A percentile compares a stretch with the other conserved stretches of the same genome.
phyloP scores from a whole-genome alignment of 331 rosid genomes.

The Quercus lobata region DNA sequence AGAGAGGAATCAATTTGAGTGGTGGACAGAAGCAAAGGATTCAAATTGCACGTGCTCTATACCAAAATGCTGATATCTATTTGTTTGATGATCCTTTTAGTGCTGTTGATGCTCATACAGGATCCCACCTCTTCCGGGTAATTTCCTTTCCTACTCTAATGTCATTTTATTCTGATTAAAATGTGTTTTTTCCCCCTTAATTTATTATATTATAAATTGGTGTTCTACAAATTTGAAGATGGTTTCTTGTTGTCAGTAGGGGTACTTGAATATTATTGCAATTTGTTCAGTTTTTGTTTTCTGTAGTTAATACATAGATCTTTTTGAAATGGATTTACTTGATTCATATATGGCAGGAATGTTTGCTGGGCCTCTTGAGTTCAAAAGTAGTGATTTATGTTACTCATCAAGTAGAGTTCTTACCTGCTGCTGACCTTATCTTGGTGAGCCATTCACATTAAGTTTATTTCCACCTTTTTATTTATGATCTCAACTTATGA shows the following conservation, averaged over 20 bases:
- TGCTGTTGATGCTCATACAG: conserved; percentile 61
- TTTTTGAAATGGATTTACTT: background rate
- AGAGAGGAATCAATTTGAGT: conserved; percentile 56
- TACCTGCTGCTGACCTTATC: conserved; percentile 80
- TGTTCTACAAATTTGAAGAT: too few species aligned
- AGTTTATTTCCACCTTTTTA: background rate
- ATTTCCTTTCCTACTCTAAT: background rate
- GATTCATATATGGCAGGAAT: conserved; percentile 47
- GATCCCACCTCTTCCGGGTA: conserved; percentile 25
- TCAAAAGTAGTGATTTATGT: conserved; percentile 82
- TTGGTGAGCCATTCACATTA: conserved; percentile 36
- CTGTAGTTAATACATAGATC: background rate
- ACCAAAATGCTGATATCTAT: conserved; percentile 51
- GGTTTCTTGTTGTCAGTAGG: too few species aligned
- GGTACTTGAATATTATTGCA: too few species aligned
- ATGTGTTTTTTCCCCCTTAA: background rate
- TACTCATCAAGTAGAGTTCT: conserved; percentile 94
- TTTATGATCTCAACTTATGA: background rate
- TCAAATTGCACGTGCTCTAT: conserved; percentile 46
- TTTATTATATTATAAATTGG: too few species aligned
- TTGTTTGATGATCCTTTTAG: conserved; percentile 58
- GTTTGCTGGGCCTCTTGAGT: conserved; percentile 68
- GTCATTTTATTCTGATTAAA: background rate
- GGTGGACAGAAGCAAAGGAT: conserved; percentile 59
- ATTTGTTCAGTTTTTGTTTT: background rate